Evolutionary conservation across 1,284 basidiomycete species (phyloP).

Genomic region (Boletus holoroseus): DNA sequence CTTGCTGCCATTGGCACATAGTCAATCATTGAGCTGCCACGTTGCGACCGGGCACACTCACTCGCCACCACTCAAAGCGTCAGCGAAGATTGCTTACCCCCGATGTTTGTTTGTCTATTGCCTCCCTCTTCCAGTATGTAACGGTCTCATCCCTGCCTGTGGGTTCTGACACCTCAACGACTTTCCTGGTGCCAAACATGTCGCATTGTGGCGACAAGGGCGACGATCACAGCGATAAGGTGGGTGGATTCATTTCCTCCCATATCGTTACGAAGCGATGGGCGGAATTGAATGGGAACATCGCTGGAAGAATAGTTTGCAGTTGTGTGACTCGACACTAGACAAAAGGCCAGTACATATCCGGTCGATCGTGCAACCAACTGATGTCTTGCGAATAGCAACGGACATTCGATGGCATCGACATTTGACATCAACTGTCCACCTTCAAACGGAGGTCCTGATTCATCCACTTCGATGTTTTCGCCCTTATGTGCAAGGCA

Average conservation of each 20-base stretch:
- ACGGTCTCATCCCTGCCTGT: constrained; percentile 90
- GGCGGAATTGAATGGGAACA: constrained; percentile 96
- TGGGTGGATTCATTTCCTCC: constrained; percentile 92
- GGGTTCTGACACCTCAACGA: constrained; percentile 99
- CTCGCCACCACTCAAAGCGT: too few relatives aligned
- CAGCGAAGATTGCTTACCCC: constrained; percentile 91
- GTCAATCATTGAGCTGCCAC: too few relatives aligned
- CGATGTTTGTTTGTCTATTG: constrained; percentile 98
- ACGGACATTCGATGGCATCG: constrained; percentile 74
- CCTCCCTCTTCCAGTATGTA: constrained; percentile 91
- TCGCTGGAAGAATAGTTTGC: constrained; percentile 83
- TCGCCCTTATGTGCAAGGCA: constrained; percentile 40
- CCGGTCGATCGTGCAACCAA: constrained; percentile 6
- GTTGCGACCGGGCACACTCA: too few relatives aligned
- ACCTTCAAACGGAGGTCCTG: constrained; percentile 44
- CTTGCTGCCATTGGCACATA: too few relatives aligned
- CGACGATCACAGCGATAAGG: constrained; percentile 79
- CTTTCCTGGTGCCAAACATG: constrained; percentile 99
- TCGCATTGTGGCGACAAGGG: constrained; percentile 73
- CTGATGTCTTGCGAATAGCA: constrained; percentile 33
- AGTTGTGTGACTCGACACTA: constrained; percentile 74
- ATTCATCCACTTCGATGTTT: constrained; percentile 63
- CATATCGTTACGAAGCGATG: constrained; percentile 99
- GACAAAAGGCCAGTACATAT: constrained; percentile 58
- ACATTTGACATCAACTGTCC: constrained; percentile 64